Conservation (phyloP, 2,329 filamentous ascomycete species). For the Septoria petroselini region DNA sequence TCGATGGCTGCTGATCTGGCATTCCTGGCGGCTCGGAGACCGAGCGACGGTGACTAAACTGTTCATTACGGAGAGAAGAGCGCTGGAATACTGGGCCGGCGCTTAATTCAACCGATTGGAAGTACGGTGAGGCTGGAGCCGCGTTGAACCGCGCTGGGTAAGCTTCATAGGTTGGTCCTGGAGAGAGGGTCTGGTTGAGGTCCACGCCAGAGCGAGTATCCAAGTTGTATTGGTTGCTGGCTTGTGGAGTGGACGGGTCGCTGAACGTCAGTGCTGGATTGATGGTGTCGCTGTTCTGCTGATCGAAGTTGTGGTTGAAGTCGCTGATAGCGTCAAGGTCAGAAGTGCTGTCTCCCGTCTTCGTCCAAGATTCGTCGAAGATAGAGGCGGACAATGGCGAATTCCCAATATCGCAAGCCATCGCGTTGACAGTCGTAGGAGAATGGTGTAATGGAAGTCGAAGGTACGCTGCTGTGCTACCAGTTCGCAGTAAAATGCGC, state of each 20-base stretch:
- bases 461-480: conserved; percentile 20
- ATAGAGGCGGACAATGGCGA: conserved; percentile 23
- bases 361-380: conserved; percentile 18
- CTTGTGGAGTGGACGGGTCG: conserved; percentile 14
- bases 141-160: conserved; percentile 21
- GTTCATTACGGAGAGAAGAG: conserved; percentile 18
- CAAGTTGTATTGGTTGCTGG: conserved; percentile 9
- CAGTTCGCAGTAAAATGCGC: conserved; percentile 17
- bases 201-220: conserved; percentile 1
- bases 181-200: conserved; percentile 19
- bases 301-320: conserved; percentile 24
- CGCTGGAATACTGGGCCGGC: conserved; percentile 12
- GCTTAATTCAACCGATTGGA: conserved; percentile 25
- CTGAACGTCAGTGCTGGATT: conserved; percentile 19
- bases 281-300: conserved; percentile 11
- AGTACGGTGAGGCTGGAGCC: conserved; percentile 23
- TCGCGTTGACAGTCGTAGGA: conserved; percentile 8
- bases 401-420: conserved; percentile 22
- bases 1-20: conserved; percentile 14
- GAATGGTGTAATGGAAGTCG: background rate
- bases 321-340: conserved; percentile 20
- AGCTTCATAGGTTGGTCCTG: conserved; percentile 16
- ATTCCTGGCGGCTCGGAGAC: conserved; percentile 30
- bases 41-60: conserved; percentile 26
- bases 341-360: conserved; percentile 9